Base-by-base conservation (phyloP, 2,329 filamentous ascomycete genomes). In the Fusarium dimerum region DNA sequence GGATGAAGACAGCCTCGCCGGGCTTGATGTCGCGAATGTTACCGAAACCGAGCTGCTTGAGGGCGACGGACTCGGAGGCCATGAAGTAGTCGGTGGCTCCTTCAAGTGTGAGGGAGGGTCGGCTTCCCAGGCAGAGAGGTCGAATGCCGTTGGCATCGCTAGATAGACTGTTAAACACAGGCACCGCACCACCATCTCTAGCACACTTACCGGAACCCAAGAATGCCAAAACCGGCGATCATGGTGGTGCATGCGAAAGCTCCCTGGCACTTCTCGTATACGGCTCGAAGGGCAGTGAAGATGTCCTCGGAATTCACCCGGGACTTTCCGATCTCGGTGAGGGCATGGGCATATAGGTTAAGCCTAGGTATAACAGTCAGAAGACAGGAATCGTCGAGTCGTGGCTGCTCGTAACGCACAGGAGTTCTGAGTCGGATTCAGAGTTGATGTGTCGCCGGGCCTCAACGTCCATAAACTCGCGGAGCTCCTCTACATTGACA, bases 401-500 rank as follows among this genome's bases (percentile, higher is more conserved):
- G 20, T 26, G 20, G 20, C 7, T 26, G 20, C 7, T 26, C 20
- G 20, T 26, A 26, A 55, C 48, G 48, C 45, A 58, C 55, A 56
- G 48, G 43, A 53, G 48, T 76, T 96, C 96, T 65, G 68, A 62
- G 48, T 96, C 91, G 52, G 87, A 92, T 66, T 95, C 90, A 29
- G 91, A 92, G 73, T 96, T 96, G 77, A 94, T 89, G 70, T 95
- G 91, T 61, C 90, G 83, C 68, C 90, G 90, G 8, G 89, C 90
- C 60, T 89, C 88, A 59, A 86, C 77, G 65, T 95, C 90, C 45
- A 96, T 78, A 67, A 86, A 90, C 55, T 78, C 73, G 69, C 83
- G 84, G 44, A 95, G 77, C 47, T 89, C 85, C 2, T 80, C 79
- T 6, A 87, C 84, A 67, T 95, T 82, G 76, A 95, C 89, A 43